Conservation (phyloP, 441 rosid genomes). For the Euphorbia corollata region DNA sequence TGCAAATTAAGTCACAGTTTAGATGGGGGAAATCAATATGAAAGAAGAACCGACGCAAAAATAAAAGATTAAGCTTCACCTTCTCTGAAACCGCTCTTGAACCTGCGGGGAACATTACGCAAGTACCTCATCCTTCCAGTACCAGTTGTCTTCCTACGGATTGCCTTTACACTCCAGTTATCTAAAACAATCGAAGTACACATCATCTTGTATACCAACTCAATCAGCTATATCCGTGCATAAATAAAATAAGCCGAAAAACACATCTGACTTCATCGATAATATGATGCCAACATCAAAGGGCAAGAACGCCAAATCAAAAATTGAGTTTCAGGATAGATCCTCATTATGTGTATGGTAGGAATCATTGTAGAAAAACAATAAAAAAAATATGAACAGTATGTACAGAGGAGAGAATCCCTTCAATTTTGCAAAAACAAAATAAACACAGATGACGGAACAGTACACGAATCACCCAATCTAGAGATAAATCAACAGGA, state of each 20-base stretch:
- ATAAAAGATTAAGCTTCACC: constrained; percentile 26
- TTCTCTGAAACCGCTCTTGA: constrained; percentile 42
- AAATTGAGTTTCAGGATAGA: no score
- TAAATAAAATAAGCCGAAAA: no score
- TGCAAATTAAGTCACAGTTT: not conserved
- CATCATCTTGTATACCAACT: not conserved
- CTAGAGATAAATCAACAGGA: no score
- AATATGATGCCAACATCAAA: no score
- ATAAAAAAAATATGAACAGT: no score
- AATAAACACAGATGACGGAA: not conserved
- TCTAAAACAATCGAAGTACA: constrained; percentile 26
- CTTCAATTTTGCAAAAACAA: no score
- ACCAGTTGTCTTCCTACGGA: constrained; percentile 82
- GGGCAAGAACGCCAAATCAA: no score
- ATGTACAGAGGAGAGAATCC: no score
- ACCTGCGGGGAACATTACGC: constrained; percentile 72
- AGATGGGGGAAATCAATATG: not conserved
- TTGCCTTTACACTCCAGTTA: constrained; percentile 88
- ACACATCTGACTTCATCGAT: no score
- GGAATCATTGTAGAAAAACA: no score
- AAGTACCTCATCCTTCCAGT: constrained; percentile 93
- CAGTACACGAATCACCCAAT: not conserved
- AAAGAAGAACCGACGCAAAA: not conserved
- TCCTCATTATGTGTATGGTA: no score
- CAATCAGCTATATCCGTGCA: no score